Evolutionary conservation across 148 eudicot species (phyloP).

Genomic region (Diospyros lotus): DNA sequence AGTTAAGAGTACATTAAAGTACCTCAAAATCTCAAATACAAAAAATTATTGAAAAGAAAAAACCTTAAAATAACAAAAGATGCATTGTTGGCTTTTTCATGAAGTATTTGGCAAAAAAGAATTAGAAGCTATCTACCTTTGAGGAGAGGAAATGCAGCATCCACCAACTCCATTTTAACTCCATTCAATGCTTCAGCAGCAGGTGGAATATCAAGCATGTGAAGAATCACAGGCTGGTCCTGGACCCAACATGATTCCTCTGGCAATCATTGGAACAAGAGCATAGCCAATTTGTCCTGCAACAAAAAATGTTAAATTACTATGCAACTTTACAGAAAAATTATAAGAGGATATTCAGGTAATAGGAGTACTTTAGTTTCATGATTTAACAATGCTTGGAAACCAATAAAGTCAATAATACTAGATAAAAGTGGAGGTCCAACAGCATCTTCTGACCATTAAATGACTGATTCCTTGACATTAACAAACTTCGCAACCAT

Average conservation of each 20-base stretch:
- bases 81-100: not conserved
- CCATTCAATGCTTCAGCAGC: slow-evolving; percentile 90
- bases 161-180: slow-evolving; percentile 86
- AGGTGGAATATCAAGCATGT: slow-evolving; percentile 89
- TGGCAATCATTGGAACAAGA: slow-evolving; percentile 88
- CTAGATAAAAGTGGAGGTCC: not conserved
- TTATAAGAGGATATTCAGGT: not conserved
- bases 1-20: not conserved
- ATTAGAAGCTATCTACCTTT: slow-evolving; percentile 39
- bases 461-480: not conserved
- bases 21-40: not conserved
- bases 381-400: not conserved
- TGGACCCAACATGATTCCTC: slow-evolving; percentile 79
- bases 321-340: not conserved
- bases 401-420: not conserved
- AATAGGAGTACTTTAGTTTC: not conserved
- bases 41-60: not conserved
- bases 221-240: slow-evolving; percentile 88
- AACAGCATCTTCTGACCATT: not conserved
- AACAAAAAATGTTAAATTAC: slow-evolving; percentile 12
- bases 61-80: not conserved
- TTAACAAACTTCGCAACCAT: too few relatives aligned
- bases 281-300: slow-evolving; percentile 90
- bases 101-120: not conserved
- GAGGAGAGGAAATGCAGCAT: slow-evolving; percentile 90